Percentiles rank a stretch among this genome's conserved stretches.
Evolutionary conservation across 2,329 filamentous ascomycete species (phyloP).

Genomic region (Diaporthe australafricana): DNA sequence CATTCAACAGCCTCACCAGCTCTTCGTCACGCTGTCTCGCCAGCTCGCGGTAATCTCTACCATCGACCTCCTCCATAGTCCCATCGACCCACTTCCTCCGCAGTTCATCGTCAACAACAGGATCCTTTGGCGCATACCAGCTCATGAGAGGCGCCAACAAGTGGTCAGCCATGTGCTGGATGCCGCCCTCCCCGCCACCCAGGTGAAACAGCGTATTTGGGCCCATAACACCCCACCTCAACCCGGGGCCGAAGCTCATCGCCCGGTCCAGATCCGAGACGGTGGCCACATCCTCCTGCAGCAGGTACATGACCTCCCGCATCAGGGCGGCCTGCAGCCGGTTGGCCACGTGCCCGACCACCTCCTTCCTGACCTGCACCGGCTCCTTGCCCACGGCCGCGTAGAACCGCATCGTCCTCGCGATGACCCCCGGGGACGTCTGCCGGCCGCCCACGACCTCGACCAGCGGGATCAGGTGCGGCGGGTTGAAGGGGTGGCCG

Average conservation of each 20-base stretch:
- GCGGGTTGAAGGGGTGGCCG: constrained; percentile 61
- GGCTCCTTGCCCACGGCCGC: constrained; percentile 52
- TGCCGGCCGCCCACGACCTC: constrained; percentile 54
- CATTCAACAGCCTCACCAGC: constrained; percentile 38
- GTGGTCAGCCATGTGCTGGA: constrained; percentile 40
- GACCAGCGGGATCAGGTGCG: constrained; percentile 59
- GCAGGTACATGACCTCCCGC: constrained; percentile 44
- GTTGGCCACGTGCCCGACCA: constrained; percentile 57
- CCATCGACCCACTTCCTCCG: constrained; percentile 40
- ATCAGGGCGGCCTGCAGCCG: constrained; percentile 55
- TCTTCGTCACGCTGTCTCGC: constrained; percentile 39
- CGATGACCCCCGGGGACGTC: constrained; percentile 44
- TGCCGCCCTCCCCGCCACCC: constrained; percentile 39
- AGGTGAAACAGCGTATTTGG: constrained; percentile 39
- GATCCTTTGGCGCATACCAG: constrained; percentile 40
- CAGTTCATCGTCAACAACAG: constrained; percentile 39
- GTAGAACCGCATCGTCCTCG: constrained; percentile 52
- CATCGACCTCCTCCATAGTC: constrained; percentile 34
- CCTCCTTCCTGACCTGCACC: constrained; percentile 53
- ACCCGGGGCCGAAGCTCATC: constrained; percentile 38
- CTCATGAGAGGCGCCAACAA: constrained; percentile 39
- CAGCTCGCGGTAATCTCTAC: constrained; percentile 36
- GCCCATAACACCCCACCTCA: constrained; percentile 41
- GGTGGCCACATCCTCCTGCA: constrained; percentile 38
- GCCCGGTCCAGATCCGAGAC: constrained; percentile 39